phyloP scores from a whole-genome alignment of 768 basidiomycete genomes.

The Lactifluus hygrophoroides region DNA sequence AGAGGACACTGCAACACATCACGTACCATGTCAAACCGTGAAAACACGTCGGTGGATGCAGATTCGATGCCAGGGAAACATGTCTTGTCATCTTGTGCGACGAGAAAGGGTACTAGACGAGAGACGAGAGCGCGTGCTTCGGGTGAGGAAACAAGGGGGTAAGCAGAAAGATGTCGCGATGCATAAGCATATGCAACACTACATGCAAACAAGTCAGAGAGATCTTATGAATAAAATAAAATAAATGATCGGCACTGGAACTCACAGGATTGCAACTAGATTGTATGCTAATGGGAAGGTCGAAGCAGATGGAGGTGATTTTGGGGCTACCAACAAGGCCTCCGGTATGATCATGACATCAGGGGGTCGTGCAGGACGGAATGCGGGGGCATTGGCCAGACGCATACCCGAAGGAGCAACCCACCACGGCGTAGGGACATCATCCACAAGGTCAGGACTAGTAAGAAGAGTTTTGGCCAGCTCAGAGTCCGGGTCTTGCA shows the following conservation, averaged over 20 bases:
- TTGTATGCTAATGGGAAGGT: constrained; percentile 51
- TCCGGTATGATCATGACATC: constrained; percentile 37
- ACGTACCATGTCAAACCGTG: constrained; percentile 49
- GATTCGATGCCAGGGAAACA: constrained; percentile 42
- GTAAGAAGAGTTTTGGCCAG: constrained; percentile 51
- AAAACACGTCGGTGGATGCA: constrained; percentile 57
- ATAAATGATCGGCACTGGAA: constrained; percentile 11
- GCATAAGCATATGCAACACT: constrained; percentile 65
- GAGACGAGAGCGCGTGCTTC: constrained; percentile 41
- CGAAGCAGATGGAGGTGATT: constrained; percentile 21
- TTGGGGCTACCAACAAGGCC: constrained; percentile 32
- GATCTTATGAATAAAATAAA: neutral
- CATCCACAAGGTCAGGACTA: constrained; percentile 44
- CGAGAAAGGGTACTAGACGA: constrained; percentile 54
- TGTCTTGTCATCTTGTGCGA: constrained; percentile 49
- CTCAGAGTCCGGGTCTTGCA: constrained; percentile 55
- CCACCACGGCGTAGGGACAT: constrained; percentile 70
- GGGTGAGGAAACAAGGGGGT: constrained; percentile 42
- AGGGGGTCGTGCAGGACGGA: constrained; percentile 33
- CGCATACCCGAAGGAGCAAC: neutral
- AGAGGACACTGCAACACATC: neutral
- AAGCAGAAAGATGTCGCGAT: constrained; percentile 52
- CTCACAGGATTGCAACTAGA: constrained; percentile 58
- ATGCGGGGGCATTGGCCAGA: neutral
- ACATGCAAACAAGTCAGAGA: neutral